Percentiles rank a stretch among this genome's conserved stretches.
Conservation (phyloP, 1,139 yeast species). For the Blastobotrys petasosporus region DNA sequence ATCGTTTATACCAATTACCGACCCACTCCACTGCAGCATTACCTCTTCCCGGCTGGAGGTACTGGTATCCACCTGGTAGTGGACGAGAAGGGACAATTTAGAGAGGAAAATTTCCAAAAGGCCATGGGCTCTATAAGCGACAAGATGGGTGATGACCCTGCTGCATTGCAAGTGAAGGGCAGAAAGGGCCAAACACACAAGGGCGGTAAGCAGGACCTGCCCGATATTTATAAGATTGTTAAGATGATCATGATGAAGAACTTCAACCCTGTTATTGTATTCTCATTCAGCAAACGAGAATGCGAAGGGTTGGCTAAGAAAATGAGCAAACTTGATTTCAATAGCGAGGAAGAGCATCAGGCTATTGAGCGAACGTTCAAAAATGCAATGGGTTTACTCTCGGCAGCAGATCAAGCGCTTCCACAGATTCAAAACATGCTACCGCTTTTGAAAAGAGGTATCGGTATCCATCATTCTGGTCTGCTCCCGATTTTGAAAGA, state of each 20-base stretch:
- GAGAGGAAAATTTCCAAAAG: slow-evolving; percentile 96
- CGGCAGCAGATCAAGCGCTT: slow-evolving; percentile 83
- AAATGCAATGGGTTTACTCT: slow-evolving; percentile 80
- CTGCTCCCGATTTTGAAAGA: slow-evolving; percentile 91
- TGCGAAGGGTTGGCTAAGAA: slow-evolving; percentile 91
- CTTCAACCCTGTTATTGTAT: slow-evolving; percentile 96
- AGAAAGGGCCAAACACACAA: slow-evolving; percentile 82
- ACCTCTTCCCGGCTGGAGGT: slow-evolving; percentile 93
- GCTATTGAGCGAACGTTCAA: slow-evolving; percentile 81
- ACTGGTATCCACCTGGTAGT: slow-evolving; percentile 96
- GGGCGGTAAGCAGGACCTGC: slow-evolving; percentile 65
- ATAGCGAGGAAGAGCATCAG: slow-evolving; percentile 85
- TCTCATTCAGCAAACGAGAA: slow-evolving; percentile 92
- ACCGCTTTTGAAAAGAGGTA: slow-evolving; percentile 86
- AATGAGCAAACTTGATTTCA: slow-evolving; percentile 92
- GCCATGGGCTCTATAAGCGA: slow-evolving; percentile 94
- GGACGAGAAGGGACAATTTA: slow-evolving; percentile 91
- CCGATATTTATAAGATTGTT: slow-evolving; percentile 94
- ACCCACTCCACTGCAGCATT: slow-evolving; percentile 97
- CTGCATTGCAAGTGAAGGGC: slow-evolving; percentile 35
- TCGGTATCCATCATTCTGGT: slow-evolving; percentile 98
- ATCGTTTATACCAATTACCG: slow-evolving; percentile 98
- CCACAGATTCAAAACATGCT: slow-evolving; percentile 91
- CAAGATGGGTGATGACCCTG: slow-evolving; percentile 77
- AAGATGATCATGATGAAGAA: slow-evolving; percentile 96